A percentile compares a stretch with the other conserved stretches of the same genome.
Evolutionary conservation across 148 eudicot genomes (phyloP).

Genomic region (Cornus kousa): DNA sequence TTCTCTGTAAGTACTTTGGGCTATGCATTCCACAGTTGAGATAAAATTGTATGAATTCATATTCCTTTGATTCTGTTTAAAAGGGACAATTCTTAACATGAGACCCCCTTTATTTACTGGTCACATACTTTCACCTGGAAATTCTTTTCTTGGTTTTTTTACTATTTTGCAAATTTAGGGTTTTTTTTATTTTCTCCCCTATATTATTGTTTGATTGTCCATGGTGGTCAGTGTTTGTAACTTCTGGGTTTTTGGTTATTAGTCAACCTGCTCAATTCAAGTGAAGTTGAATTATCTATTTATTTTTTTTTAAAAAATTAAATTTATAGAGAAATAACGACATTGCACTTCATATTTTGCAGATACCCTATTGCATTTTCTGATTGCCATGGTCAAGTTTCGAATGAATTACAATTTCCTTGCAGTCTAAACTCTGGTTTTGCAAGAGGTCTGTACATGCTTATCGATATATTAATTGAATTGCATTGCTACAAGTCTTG

Average conservation of each 20-base stretch:
- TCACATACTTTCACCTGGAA: neutral
- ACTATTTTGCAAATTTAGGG: neutral
- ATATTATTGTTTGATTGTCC: neutral
- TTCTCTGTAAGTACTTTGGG: conserved; percentile 8
- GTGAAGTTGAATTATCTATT: neutral
- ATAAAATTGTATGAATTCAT: neutral
- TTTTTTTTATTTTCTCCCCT: neutral
- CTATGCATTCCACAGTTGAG: neutral
- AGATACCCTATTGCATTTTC: conserved; percentile 11
- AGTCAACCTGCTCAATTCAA: too few species aligned
- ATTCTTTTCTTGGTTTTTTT: neutral
- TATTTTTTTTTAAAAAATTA: neutral
- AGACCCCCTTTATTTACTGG: neutral
- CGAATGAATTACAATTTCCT: conserved; percentile 10
- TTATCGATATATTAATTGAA: neutral
- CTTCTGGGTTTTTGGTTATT: neutral
- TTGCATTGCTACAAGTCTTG: neutral
- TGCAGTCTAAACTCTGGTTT: neutral
- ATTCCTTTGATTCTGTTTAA: too few species aligned
- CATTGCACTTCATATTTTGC: conserved; percentile 1
- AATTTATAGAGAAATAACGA: neutral
- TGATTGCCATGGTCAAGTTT: conserved; percentile 15
- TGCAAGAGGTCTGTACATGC: conserved; percentile 12
- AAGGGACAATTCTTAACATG: neutral
- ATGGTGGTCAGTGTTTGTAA: neutral